Percentiles rank a stretch among this genome's conserved stretches.
Evolutionary conservation across 495 filamentous ascomycete species (phyloP).

Genomic region (Penicillium ochrochloron): DNA sequence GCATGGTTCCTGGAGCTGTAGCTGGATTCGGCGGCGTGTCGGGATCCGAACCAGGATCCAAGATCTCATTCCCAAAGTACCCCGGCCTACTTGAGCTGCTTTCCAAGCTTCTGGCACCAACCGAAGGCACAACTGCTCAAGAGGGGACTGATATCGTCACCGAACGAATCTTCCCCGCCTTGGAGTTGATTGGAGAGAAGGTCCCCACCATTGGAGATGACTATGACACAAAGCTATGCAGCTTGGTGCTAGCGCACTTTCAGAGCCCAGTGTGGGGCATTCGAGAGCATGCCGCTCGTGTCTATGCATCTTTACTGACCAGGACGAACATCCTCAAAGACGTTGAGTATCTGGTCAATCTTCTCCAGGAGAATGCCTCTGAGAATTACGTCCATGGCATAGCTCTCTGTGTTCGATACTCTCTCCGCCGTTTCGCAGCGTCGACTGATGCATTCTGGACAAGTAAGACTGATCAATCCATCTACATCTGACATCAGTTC

Average conservation of each 20-base stretch:
- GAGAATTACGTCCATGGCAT: slow-evolving; percentile 70
- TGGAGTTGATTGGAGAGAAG: slow-evolving; percentile 74
- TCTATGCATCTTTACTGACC: slow-evolving; percentile 68
- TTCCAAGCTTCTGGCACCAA: slow-evolving; percentile 62
- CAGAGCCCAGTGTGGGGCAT: slow-evolving; percentile 85
- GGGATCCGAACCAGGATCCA: slow-evolving; percentile 47
- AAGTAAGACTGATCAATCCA: slow-evolving; percentile 12
- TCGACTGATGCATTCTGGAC: slow-evolving; percentile 41
- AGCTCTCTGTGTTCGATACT: slow-evolving; percentile 55
- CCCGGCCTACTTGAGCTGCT: slow-evolving; percentile 71
- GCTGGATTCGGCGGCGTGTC: slow-evolving; percentile 49
- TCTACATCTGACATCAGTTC: background rate
- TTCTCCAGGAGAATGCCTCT: slow-evolving; percentile 36
- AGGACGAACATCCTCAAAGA: slow-evolving; percentile 54
- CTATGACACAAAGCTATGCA: slow-evolving; percentile 40
- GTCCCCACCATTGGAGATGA: slow-evolving; percentile 41
- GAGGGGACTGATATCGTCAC: slow-evolving; percentile 53
- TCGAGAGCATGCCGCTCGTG: slow-evolving; percentile 85
- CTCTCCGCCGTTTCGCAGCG: slow-evolving; percentile 46
- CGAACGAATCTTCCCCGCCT: slow-evolving; percentile 83
- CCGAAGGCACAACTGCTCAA: slow-evolving; percentile 35
- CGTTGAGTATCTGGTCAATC: slow-evolving; percentile 52
- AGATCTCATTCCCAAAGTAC: slow-evolving; percentile 64
- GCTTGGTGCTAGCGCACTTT: slow-evolving; percentile 50
- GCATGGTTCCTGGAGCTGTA: slow-evolving; percentile 32